Percentiles rank a stretch among this genome's conserved stretches.
Evolutionary conservation across 805 yeast genomes (phyloP).

Genomic region (Hagleromyces aurorensis): DNA sequence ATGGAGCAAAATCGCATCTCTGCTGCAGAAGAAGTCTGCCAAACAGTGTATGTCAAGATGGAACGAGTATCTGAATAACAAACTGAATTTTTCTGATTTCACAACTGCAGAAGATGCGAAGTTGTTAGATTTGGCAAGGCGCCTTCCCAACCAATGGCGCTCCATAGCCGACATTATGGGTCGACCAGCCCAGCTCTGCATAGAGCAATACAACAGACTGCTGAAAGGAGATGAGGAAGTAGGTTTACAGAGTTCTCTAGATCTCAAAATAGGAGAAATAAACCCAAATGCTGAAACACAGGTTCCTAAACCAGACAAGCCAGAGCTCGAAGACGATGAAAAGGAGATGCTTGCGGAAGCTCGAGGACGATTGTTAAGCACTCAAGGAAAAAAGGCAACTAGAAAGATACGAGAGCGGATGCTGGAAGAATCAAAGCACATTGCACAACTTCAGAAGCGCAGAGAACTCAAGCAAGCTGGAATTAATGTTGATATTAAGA

Average conservation of each 20-base stretch:
- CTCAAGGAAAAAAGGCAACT: conserved; percentile 92
- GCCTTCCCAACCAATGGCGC: conserved; percentile 91
- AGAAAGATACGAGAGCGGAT: conserved; percentile 80
- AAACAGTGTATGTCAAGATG: conserved; percentile 90
- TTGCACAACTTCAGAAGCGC: conserved; percentile 70
- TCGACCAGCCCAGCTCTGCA: conserved; percentile 79
- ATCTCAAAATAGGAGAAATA: conserved; percentile 43
- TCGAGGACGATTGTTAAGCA: conserved; percentile 79
- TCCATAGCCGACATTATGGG: conserved; percentile 76
- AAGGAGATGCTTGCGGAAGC: conserved; percentile 93
- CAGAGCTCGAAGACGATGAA: conserved; percentile 79
- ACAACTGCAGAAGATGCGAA: conserved; percentile 66
- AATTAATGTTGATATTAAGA: conserved; percentile 41
- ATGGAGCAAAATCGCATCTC: conserved; percentile 88
- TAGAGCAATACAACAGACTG: conserved; percentile 73
- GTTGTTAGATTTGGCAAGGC: conserved; percentile 54
- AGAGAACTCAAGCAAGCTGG: conserved; percentile 81
- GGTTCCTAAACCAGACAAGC: conserved; percentile 76
- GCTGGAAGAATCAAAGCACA: conserved; percentile 67
- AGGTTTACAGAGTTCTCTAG: conserved; percentile 33
- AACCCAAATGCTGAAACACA: conserved; percentile 67
- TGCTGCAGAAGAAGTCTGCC: conserved; percentile 78
- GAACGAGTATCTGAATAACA: conserved; percentile 81
- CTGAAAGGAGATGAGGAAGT: conserved; percentile 28
- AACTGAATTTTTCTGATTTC: conserved; percentile 60